Conservation (phyloP, 2,329 filamentous ascomycete genomes). For the Coniochaeta ligniaria region DNA sequence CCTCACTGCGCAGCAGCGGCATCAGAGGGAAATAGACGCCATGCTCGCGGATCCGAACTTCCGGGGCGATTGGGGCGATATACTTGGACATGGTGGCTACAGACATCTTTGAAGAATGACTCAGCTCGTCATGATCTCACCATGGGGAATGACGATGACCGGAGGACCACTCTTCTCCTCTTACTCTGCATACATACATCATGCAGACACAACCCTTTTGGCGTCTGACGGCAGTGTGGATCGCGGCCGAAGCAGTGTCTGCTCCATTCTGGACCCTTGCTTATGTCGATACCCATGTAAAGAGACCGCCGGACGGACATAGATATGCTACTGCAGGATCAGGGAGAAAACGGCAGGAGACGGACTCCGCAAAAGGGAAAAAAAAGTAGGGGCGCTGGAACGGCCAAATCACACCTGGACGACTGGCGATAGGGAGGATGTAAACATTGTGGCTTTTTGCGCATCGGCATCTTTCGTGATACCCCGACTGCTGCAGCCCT, state of each 20-base stretch:
- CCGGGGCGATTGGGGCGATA: slow-evolving; percentile 37
- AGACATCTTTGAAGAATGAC: slow-evolving; percentile 4
- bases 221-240: not conserved
- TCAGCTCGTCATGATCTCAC: not conserved
- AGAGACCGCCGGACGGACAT: not conserved
- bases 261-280: not conserved
- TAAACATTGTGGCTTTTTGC: not conserved
- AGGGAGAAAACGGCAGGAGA: not conserved
- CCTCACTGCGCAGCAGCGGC: slow-evolving; percentile 24
- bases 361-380: not conserved
- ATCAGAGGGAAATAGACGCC: slow-evolving; percentile 36
- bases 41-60: slow-evolving; percentile 41
- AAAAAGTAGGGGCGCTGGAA: not conserved
- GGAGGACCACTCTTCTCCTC: too few relatives aligned
- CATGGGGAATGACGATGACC: not conserved
- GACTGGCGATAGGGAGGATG: not conserved
- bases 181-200: too few relatives aligned
- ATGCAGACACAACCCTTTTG: not conserved
- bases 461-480: not conserved
- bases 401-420: too few relatives aligned
- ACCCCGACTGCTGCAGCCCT: not conserved
- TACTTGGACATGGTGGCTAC: slow-evolving; percentile 26
- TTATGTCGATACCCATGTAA: not conserved
- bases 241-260: not conserved
- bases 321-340: not conserved